Evolutionary conservation across 331 rosid genomes (phyloP).

Genomic region (Acacia pycnantha): DNA sequence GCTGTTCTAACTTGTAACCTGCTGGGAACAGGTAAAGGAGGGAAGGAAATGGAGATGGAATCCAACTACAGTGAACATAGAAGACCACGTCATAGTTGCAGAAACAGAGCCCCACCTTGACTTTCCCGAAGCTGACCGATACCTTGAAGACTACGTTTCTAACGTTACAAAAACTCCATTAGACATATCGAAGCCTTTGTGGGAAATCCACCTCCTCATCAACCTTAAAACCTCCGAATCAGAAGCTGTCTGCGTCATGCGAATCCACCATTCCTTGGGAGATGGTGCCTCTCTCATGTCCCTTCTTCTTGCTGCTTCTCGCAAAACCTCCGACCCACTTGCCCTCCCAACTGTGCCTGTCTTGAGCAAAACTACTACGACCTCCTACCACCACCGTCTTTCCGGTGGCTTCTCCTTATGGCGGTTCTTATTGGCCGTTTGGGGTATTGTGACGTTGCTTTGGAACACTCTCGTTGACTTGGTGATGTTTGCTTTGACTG

Average conservation of each 20-base stretch:
- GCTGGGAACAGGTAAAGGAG: background rate
- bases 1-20: background rate
- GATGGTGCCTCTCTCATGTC: conserved; percentile 83
- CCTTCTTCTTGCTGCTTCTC: conserved; percentile 61
- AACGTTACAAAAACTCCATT: conserved; percentile 50
- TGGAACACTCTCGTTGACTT: conserved; percentile 54
- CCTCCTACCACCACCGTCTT: background rate
- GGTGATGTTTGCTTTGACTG: conserved; percentile 36
- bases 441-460: conserved; percentile 37
- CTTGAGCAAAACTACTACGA: background rate
- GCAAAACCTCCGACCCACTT: conserved; percentile 49
- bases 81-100: conserved; percentile 49
- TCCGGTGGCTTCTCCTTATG: background rate
- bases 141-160: conserved; percentile 56
- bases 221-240: conserved; percentile 63
- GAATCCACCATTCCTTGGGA: conserved; percentile 72
- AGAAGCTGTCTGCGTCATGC: conserved; percentile 43
- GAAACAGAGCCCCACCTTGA: conserved; percentile 34
- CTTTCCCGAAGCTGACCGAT: conserved; percentile 45
- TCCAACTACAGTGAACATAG: conserved; percentile 40
- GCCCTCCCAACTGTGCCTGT: conserved; percentile 51
- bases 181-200: conserved; percentile 59
- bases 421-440: conserved; percentile 28
- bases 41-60: conserved; percentile 46
- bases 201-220: conserved; percentile 69